Evolutionary conservation across 805 yeast species (phyloP).

Genomic region (Schizosaccharomyces lindneri): DNA sequence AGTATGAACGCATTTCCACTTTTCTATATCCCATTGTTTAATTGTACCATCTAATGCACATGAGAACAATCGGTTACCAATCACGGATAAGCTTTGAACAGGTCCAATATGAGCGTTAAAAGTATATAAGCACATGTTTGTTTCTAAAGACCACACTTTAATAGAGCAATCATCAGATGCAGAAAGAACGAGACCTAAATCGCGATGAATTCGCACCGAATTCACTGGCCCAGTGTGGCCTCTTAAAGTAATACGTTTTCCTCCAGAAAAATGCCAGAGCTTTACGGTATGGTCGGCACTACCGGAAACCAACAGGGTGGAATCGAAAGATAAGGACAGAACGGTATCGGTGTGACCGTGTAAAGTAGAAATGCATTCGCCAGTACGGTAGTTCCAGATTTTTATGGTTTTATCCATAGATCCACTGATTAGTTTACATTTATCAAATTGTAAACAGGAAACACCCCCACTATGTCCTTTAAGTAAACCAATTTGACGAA

Average conservation of each 20-base stretch:
- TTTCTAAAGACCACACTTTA: slow-evolving; percentile 77
- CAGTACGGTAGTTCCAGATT: slow-evolving; percentile 90
- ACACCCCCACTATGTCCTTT: slow-evolving; percentile 80
- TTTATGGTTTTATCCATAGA: slow-evolving; percentile 76
- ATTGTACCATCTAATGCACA: slow-evolving; percentile 90
- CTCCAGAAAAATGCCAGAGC: slow-evolving; percentile 86
- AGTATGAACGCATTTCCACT: slow-evolving; percentile 75
- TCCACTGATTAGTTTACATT: slow-evolving; percentile 72
- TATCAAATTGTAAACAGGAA: slow-evolving; percentile 62
- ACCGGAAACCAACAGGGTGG: slow-evolving; percentile 71
- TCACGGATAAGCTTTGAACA: slow-evolving; percentile 76
- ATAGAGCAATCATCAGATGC: slow-evolving; percentile 83
- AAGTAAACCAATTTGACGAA: slow-evolving; percentile 50
- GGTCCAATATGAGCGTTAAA: slow-evolving; percentile 84
- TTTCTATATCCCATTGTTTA: slow-evolving; percentile 80
- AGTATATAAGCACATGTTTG: slow-evolving; percentile 52
- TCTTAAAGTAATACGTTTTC: slow-evolving; percentile 75
- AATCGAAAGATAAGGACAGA: slow-evolving; percentile 55
- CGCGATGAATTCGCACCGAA: slow-evolving; percentile 62
- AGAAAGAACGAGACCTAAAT: slow-evolving; percentile 54
- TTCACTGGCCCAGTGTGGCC: slow-evolving; percentile 90
- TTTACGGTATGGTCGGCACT: slow-evolving; percentile 79
- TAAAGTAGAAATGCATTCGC: slow-evolving; percentile 81
- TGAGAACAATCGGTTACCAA: slow-evolving; percentile 46
- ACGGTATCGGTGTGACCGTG: slow-evolving; percentile 80